Percentiles rank a stretch among this genome's conserved stretches.
These are phyloP conservation scores for Yamagishiella unicocca DNA, from an alignment of 139 green algal genomes.

Conservation along the genomic window DNA sequence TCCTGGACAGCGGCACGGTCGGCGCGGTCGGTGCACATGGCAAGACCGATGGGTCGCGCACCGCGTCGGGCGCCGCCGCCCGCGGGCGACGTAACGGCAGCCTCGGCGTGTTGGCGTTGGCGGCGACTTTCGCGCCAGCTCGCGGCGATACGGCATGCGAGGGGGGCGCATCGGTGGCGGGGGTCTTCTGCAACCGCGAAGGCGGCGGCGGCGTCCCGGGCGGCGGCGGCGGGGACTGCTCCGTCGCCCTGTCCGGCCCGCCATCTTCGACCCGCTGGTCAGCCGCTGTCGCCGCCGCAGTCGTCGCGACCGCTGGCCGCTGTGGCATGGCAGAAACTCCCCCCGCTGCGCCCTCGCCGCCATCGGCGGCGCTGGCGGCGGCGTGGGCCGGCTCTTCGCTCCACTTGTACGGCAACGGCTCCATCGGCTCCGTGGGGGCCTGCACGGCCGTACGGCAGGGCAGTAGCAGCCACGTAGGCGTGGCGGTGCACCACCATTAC, in stretches of 20 bases:
- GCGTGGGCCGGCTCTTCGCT: neutral
- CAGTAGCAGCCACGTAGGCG: constrained; percentile 6
- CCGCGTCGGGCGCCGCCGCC: neutral
- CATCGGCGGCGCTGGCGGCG: neutral
- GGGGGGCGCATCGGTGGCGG: too few species aligned
- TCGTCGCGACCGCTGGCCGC: neutral
- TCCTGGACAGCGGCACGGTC: neutral
- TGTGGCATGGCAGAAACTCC: neutral
- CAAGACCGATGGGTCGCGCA: too few species aligned
- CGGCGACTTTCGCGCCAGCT: too few species aligned
- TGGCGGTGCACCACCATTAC: neutral
- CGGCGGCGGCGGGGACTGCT: neutral
- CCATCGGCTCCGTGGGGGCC: neutral
- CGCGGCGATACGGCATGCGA: too few species aligned
- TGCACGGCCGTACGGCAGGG: neutral
- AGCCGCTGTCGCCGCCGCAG: neutral
- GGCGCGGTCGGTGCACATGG: too few species aligned
- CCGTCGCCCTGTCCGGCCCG: too few species aligned
- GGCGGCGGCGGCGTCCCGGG: neutral
- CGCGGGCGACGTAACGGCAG: neutral
- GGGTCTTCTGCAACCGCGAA: neutral
- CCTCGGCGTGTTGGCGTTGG: neutral
- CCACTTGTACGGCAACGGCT: neutral
- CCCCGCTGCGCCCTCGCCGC: neutral
- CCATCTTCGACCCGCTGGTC: too few species aligned